Conservation (phyloP, 2,329 filamentous ascomycete genomes). For the Aureobasidium sp. region DNA sequence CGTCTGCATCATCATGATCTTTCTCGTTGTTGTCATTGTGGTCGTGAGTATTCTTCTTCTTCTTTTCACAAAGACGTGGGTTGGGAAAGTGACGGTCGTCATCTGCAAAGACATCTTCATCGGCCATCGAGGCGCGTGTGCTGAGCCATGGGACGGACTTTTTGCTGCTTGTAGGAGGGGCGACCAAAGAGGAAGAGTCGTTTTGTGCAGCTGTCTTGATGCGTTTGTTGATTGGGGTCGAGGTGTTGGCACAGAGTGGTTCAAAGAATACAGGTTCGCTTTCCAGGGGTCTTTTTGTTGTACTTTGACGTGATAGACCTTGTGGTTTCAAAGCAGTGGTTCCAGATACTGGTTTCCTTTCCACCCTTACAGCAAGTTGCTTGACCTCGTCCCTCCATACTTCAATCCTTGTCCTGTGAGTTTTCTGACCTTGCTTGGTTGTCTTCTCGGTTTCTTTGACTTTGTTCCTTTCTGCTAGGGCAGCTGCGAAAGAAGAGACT, state of each 20-base stretch:
- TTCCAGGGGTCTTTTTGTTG: not conserved
- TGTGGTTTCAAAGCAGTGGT: not conserved
- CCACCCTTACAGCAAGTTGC: not conserved
- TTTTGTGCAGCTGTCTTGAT: not conserved
- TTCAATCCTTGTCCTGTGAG: not conserved
- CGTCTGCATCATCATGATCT: not conserved
- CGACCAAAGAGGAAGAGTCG: not conserved
- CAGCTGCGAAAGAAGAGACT: not conserved
- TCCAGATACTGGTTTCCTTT: not conserved
- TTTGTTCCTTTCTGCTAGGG: not conserved
- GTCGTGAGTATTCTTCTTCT: not conserved
- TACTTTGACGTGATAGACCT: not conserved
- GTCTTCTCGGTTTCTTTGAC: not conserved
- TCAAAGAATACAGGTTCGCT: not conserved
- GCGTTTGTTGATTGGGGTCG: not conserved
- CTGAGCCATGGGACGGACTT: not conserved
- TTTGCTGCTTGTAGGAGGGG: not conserved
- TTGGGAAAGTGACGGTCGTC: not conserved
- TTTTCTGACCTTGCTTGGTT: not conserved
- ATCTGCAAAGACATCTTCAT: not conserved
- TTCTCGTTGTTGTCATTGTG: not conserved
- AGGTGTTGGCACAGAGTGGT: not conserved
- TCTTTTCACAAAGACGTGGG: not conserved
- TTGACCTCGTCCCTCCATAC: not conserved
- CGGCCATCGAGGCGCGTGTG: constrained; percentile 2